These are phyloP conservation scores for Fragaria nilgerrensis DNA, from an alignment of 306 rosid genomes.

Conservation along the genomic window DNA sequence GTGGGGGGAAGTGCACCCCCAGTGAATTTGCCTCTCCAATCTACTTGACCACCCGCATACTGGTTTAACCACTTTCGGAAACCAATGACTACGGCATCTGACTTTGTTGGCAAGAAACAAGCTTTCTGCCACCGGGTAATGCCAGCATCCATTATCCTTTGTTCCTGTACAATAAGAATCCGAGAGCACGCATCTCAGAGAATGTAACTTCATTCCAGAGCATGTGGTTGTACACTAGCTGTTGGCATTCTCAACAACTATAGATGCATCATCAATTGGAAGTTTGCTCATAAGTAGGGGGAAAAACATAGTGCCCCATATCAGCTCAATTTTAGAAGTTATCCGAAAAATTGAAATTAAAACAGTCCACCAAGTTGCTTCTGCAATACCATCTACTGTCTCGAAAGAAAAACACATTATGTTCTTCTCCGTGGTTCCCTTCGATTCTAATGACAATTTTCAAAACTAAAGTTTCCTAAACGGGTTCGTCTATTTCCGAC, in stretches of 20 bases:
- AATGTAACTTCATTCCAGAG: neutral
- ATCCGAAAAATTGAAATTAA: too few relatives aligned
- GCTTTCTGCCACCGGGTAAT: slow-evolving; percentile 66
- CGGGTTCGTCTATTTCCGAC: neutral
- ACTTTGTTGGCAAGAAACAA: slow-evolving; percentile 78
- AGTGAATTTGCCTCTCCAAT: slow-evolving; percentile 74
- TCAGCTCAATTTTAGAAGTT: too few relatives aligned
- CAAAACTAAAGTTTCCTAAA: neutral
- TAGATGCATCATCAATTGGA: too few relatives aligned
- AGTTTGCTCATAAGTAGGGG: neutral
- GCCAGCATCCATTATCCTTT: slow-evolving; percentile 56
- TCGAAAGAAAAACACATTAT: too few relatives aligned
- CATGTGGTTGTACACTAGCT: neutral
- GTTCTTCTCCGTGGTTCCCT: too few relatives aligned
- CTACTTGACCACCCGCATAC: slow-evolving; percentile 72
- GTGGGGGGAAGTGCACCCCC: slow-evolving; percentile 59
- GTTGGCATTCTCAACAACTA: neutral
- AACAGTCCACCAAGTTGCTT: neutral
- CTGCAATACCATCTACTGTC: neutral
- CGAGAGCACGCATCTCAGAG: neutral
- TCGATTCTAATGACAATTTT: neutral
- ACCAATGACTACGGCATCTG: slow-evolving; percentile 76
- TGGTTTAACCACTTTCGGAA: slow-evolving; percentile 82
- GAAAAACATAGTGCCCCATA: too few relatives aligned
- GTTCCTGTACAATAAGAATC: slow-evolving; percentile 49